Evolutionary conservation across 2,329 filamentous ascomycete genomes (phyloP).

Genomic region (Pseudopithomyces chartarum): DNA sequence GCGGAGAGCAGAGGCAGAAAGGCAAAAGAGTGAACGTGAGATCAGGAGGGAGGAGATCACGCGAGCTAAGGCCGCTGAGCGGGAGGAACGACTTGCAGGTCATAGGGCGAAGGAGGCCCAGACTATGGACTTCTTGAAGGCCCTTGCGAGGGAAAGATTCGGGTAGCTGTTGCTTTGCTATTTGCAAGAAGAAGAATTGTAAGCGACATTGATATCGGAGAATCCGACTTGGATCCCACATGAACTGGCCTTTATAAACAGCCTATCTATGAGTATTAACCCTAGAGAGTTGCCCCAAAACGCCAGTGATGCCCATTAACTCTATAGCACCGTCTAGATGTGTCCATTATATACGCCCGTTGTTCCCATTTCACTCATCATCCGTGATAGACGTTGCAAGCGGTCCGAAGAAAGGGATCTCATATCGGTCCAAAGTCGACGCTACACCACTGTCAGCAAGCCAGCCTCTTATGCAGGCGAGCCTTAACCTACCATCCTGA

Average conservation of each 20-base stretch:
- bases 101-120: constrained; percentile 79
- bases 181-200: background rate
- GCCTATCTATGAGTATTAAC: background rate
- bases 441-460: constrained; percentile 49
- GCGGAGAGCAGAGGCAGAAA: constrained; percentile 67
- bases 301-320: constrained; percentile 10
- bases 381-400: constrained; percentile 90
- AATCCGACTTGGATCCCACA: background rate
- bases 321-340: background rate
- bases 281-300: background rate
- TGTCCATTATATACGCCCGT: background rate
- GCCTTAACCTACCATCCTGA: constrained; percentile 70
- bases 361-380: constrained; percentile 67
- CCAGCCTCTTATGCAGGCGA: background rate
- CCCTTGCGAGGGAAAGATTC: constrained; percentile 76
- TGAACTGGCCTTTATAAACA: background rate
- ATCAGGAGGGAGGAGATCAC: constrained; percentile 79
- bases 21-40: constrained; percentile 82
- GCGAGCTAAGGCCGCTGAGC: constrained; percentile 75
- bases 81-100: constrained; percentile 74
- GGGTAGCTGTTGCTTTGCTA: constrained; percentile 21
- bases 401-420: constrained; percentile 84
- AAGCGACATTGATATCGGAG: background rate
- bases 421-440: constrained; percentile 70
- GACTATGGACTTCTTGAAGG: constrained; percentile 80